A percentile compares a stretch with the other conserved stretches of the same genome.
These are phyloP conservation scores for Citrus mangshanensis DNA, from an alignment of 345 rosid genomes.

Conservation along the genomic window DNA sequence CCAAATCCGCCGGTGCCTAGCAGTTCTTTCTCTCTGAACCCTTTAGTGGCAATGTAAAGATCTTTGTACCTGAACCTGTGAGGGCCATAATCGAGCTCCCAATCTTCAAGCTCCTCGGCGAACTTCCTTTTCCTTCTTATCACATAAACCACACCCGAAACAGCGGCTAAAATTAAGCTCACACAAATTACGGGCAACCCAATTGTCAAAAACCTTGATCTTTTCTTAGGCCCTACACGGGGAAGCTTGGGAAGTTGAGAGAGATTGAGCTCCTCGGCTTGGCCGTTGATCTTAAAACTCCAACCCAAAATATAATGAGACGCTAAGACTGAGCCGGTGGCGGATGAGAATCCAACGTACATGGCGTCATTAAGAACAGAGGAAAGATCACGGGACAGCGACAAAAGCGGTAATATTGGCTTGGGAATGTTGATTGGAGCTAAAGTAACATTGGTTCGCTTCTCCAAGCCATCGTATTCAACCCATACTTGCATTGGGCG, in stretches of 20 bases:
- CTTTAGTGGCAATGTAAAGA: conserved; percentile 58
- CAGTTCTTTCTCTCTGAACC: conserved; percentile 55
- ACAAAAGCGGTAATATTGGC: conserved; percentile 47
- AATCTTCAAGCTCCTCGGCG: conserved; percentile 64
- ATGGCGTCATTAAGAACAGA: conserved; percentile 25
- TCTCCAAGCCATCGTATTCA: conserved; percentile 38
- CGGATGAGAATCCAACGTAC: conserved; percentile 71
- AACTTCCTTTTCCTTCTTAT: conserved; percentile 49
- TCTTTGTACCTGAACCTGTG: conserved; percentile 64
- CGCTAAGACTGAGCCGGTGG: conserved; percentile 42
- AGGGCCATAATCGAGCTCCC: conserved; percentile 68
- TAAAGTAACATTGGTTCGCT: conserved; percentile 32
- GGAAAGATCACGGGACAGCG: conserved; percentile 41
- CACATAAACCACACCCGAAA: conserved; percentile 18
- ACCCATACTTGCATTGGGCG: conserved; percentile 45
- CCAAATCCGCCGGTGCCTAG: conserved; percentile 72
- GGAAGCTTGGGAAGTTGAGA: conserved; percentile 68
- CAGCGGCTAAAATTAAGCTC: conserved; percentile 17
- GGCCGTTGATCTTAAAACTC: conserved; percentile 51
- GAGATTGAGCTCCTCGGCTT: conserved; percentile 37
- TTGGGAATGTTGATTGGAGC: conserved; percentile 32
- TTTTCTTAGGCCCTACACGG: conserved; percentile 26
- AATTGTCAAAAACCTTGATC: conserved; percentile 32
- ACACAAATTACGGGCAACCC: conserved; percentile 44
- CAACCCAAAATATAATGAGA: conserved; percentile 65